phyloP scores from a whole-genome alignment of 176 grass and related monocot species.

The Oryza meyeriana region DNA sequence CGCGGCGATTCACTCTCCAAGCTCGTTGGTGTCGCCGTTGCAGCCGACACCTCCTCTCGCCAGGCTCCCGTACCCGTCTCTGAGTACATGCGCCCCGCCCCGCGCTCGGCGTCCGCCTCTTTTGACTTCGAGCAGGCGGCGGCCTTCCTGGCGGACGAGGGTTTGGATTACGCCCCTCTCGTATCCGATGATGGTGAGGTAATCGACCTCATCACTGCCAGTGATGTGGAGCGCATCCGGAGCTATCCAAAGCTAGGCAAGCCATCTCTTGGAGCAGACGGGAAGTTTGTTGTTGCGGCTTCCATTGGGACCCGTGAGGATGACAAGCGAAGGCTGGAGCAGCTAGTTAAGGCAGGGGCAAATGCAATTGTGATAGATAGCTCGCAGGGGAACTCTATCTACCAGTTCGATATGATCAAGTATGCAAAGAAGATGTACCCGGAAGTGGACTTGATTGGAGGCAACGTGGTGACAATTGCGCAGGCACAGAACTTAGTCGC shows the following conservation, averaged over 20 bases:
- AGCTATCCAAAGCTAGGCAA: conserved; percentile 78
- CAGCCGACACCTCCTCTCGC: conserved; percentile 32
- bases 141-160: conserved; percentile 61
- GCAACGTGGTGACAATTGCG: conserved; percentile 83
- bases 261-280: conserved; percentile 61
- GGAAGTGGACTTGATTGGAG: conserved; percentile 75
- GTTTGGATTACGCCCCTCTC: conserved; percentile 71
- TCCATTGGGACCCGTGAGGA: conserved; percentile 82
- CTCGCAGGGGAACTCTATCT: conserved; percentile 88
- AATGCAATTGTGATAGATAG: conserved; percentile 88
- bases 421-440: conserved; percentile 65
- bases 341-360: conserved; percentile 64
- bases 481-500: conserved; percentile 75
- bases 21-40: conserved; percentile 50
- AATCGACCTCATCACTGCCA: conserved; percentile 65
- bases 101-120: conserved; percentile 34
- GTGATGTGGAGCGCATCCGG: conserved; percentile 73
- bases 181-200: conserved; percentile 64
- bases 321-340: conserved; percentile 74
- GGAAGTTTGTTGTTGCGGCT: conserved; percentile 64
- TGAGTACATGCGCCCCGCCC: conserved; percentile 65
- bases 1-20: conserved; percentile 51
- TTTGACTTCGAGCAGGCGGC: conserved; percentile 69
- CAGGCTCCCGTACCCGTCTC: conserved; percentile 25
- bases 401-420: conserved; percentile 94